Evolutionary conservation across 306 rosid species (phyloP), one percentile per base, ranked within the genome.

Genomic region (Psophocarpus tetragonolobus): DNA sequence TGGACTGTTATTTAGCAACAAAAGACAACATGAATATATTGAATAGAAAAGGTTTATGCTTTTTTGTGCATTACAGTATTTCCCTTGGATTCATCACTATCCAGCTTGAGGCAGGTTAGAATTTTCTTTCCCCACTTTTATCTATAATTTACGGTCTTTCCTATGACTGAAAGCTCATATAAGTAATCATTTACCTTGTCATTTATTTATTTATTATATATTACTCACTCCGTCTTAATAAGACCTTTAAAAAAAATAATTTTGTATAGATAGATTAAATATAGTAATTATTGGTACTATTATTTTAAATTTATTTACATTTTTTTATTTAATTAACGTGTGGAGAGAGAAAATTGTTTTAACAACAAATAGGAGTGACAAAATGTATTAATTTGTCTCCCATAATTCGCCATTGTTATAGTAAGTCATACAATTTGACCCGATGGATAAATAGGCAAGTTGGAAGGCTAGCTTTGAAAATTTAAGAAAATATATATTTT

Each of bases 61-160:
- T 70, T 47, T 70, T 14, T n/a, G 41, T 65, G 39, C 33, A 77
- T 24, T 8, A 36, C 36, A 57, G 12, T 64, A 38, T 50, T 68
- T 50, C 2, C 57, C 81, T 73, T 41, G 85, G 71, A 81, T 81
- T 68, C 76, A 68, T 73, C 85, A 30, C 61, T 50, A 18, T 63
- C 68, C 29, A 24, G 8, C 56, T 51, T 68, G 65, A 9, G 18
- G 17, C 12, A 27, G 35, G 13, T 13, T 1, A 23, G 78, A 79
- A 68, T 68, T 78, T 73, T 36, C 10, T 79, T 39, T 42, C 73
- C 42, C 62, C 32, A 69, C 70, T 84, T 84, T 29, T 79, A 60
- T 27, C 78, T 51, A 68, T 3, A 38, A 67, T 44, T 18, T 67
- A 45, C 82, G 88, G 51, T 73, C 74, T 42, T 73, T 73, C 33